Conservation (phyloP, 2,329 filamentous ascomycete species). For the Aspergillus sp. region DNA sequence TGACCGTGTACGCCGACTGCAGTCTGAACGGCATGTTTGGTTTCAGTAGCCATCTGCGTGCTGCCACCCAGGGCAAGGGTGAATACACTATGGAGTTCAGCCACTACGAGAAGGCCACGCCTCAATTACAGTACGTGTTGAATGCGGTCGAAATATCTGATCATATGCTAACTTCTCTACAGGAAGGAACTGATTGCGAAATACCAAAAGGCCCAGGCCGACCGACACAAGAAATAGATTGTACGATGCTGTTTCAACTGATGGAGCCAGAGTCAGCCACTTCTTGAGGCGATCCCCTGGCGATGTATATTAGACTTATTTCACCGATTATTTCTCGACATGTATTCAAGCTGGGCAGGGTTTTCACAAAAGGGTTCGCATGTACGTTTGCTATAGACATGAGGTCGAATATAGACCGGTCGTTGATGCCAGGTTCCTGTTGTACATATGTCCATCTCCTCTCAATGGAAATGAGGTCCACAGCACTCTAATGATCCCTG, state of each 20-base stretch:
- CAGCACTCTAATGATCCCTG: too few species aligned
- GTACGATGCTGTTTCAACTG: not conserved
- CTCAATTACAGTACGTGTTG: constrained; percentile 76
- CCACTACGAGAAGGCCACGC: constrained; percentile 84
- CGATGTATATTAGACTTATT: too few species aligned
- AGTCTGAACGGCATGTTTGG: constrained; percentile 97
- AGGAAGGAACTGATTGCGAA: constrained; percentile 67
- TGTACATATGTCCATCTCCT: too few species aligned
- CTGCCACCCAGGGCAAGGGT: constrained; percentile 95
- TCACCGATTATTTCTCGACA: too few species aligned
- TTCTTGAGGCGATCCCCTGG: too few species aligned
- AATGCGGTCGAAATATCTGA: not conserved
- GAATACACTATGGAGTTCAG: constrained; percentile 99
- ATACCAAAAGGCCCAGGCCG: constrained; percentile 65
- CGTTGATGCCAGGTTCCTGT: too few species aligned
- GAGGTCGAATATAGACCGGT: too few species aligned
- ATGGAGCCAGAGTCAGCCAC: too few species aligned
- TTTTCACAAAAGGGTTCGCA: too few species aligned
- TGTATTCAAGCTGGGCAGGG: too few species aligned
- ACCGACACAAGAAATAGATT: constrained; percentile 60
- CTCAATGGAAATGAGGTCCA: too few species aligned
- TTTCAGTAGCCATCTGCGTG: constrained; percentile 85
- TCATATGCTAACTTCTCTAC: not conserved
- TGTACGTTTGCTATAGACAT: too few species aligned
- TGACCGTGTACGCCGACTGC: constrained; percentile 88